Conservation (phyloP, 768 basidiomycete species). For the Auriscalpium vulgare region DNA sequence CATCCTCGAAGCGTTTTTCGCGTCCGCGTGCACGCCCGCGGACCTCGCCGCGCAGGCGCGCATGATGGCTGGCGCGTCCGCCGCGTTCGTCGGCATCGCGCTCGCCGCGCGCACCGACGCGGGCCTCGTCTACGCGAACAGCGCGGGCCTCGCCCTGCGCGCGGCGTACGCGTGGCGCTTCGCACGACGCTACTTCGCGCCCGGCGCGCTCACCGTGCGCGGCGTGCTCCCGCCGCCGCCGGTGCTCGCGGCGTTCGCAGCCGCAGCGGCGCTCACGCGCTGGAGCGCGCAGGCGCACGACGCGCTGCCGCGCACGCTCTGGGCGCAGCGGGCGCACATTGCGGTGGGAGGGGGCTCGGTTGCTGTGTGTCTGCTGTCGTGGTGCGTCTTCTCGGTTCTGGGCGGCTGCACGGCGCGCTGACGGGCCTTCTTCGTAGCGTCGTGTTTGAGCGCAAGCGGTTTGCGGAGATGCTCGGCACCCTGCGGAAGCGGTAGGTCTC, state of each 20-base stretch:
- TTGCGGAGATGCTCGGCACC: slow-evolving; percentile 7
- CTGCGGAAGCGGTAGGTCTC: slow-evolving; percentile 9
- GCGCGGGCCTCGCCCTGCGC: slow-evolving; percentile 53
- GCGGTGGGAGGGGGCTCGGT: slow-evolving; percentile 18
- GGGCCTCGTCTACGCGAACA: slow-evolving; percentile 72
- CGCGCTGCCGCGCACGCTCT: slow-evolving; percentile 14
- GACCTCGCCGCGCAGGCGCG: slow-evolving; percentile 68
- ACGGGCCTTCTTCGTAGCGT: slow-evolving; percentile 8
- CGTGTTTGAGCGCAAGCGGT: slow-evolving; percentile 17
- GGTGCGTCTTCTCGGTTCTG: slow-evolving; percentile 13
- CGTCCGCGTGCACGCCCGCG: slow-evolving; percentile 59
- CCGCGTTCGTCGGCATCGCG: slow-evolving; percentile 53
- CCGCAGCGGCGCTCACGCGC: slow-evolving; percentile 17
- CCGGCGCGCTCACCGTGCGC: background rate
- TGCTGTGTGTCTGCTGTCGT: slow-evolving; percentile 17
- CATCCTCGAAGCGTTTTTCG: slow-evolving; percentile 83
- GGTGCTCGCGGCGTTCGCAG: slow-evolving; percentile 20
- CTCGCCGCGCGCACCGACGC: slow-evolving; percentile 44
- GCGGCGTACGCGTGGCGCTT: slow-evolving; percentile 55
- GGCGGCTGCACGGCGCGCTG: background rate
- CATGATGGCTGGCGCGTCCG: slow-evolving; percentile 79
- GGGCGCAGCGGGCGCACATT: slow-evolving; percentile 20
- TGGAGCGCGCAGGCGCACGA: slow-evolving; percentile 16
- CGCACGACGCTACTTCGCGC: slow-evolving; percentile 37
- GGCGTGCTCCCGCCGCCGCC: slow-evolving; percentile 18